Evolutionary conservation across 768 basidiomycete genomes (phyloP).

Genomic region (Leccinellum rugosiceps): DNA sequence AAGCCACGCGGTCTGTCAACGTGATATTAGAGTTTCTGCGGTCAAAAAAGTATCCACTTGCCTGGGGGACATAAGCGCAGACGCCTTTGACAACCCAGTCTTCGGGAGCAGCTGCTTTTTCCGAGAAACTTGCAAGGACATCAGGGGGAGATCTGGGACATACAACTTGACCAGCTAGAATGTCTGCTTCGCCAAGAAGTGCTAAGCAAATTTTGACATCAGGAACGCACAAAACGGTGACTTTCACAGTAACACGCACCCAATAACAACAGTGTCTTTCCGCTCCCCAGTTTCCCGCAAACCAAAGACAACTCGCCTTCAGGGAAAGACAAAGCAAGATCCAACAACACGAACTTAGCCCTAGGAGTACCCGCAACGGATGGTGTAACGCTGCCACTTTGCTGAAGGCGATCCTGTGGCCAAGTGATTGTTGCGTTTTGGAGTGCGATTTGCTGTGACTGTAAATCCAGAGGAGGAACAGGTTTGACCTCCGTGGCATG

Average conservation of each 20-base stretch:
- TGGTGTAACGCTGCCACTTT: conserved; percentile 43
- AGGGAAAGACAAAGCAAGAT: conserved; percentile 77
- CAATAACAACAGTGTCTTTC: conserved; percentile 82
- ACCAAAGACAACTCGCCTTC: conserved; percentile 75
- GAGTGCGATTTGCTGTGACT: conserved; percentile 63
- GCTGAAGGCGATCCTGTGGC: conserved; percentile 68
- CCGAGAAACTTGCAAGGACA: conserved; percentile 59
- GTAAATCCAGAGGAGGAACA: conserved; percentile 54
- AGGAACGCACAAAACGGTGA: neutral
- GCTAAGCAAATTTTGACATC: conserved; percentile 37
- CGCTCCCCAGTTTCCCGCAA: conserved; percentile 86
- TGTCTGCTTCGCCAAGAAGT: conserved; percentile 56
- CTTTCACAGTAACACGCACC: conserved; percentile 33
- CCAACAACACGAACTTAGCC: conserved; percentile 76
- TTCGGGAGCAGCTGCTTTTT: conserved; percentile 40
- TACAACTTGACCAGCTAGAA: conserved; percentile 74
- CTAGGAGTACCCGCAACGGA: conserved; percentile 70
- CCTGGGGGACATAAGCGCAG: conserved; percentile 87
- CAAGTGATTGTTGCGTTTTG: conserved; percentile 88
- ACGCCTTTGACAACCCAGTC: conserved; percentile 77
- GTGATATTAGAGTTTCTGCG: conserved; percentile 3
- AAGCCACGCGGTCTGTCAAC: conserved; percentile 56
- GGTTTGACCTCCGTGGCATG: conserved; percentile 65
- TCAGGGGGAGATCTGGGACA: conserved; percentile 87
- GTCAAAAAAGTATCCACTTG: conserved; percentile 19